A percentile compares a stretch with the other conserved stretches of the same genome.
Evolutionary conservation across 2,329 filamentous ascomycete species (phyloP).

Genomic region (Ophiostoma fasciatum): DNA sequence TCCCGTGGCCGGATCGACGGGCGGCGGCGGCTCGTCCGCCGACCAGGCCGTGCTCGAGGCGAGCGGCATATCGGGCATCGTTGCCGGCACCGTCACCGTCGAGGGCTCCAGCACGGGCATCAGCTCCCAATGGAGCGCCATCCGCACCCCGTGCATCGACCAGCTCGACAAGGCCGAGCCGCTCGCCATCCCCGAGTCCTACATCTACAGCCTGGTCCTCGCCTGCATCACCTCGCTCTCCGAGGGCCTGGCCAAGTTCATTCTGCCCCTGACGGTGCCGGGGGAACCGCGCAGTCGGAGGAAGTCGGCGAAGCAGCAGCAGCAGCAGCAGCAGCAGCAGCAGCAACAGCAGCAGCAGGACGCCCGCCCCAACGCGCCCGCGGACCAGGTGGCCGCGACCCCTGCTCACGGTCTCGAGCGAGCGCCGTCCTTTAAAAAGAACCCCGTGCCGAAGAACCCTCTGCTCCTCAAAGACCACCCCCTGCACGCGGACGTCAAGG

Average conservation of each 20-base stretch:
- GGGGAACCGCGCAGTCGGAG: slow-evolving; percentile 45
- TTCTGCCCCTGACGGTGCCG: slow-evolving; percentile 78
- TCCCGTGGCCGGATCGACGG: slow-evolving; percentile 46
- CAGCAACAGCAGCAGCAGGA: no score
- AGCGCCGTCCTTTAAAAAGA: slow-evolving; percentile 55
- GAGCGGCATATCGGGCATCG: slow-evolving; percentile 74
- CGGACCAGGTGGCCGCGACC: slow-evolving; percentile 1
- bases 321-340: no score
- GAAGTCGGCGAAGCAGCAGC: slow-evolving; percentile 28
- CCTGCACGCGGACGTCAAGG: slow-evolving; percentile 53
- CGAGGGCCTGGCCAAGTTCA: slow-evolving; percentile 83
- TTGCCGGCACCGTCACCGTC: slow-evolving; percentile 54
- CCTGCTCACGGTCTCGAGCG: slow-evolving; percentile 31
- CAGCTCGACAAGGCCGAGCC: slow-evolving; percentile 86
- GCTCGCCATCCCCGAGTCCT: slow-evolving; percentile 74
- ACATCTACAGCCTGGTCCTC: slow-evolving; percentile 78
- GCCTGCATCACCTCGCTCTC: slow-evolving; percentile 83
- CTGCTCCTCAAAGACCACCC: slow-evolving; percentile 60
- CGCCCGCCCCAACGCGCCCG: slow-evolving; percentile 27
- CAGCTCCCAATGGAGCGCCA: slow-evolving; percentile 79
- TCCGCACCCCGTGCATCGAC: slow-evolving; percentile 80
- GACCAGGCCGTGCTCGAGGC: slow-evolving; percentile 86
- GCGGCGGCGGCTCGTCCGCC: slow-evolving; percentile 40
- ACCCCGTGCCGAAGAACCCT: slow-evolving; percentile 72
- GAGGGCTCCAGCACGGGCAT: slow-evolving; percentile 62